Conservation (phyloP, 2,329 filamentous ascomycete species). For the Pyrenophora seminiperda region DNA sequence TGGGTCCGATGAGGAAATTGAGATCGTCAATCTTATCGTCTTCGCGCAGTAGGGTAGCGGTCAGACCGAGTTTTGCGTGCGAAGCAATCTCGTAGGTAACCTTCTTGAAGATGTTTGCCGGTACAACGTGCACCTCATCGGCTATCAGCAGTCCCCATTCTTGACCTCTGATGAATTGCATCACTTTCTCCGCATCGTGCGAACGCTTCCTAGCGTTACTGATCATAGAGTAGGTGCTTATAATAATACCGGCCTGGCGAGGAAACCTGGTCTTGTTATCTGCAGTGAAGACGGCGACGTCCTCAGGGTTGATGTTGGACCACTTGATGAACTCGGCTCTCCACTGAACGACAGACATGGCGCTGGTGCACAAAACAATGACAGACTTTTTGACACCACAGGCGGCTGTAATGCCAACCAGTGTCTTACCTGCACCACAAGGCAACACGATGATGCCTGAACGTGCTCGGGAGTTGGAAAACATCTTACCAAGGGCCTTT, state of each 20-base stretch:
- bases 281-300: conserved; percentile 93
- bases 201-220: conserved; percentile 85
- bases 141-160: conserved; percentile 98
- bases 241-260: conserved; percentile 91
- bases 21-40: conserved; percentile 98
- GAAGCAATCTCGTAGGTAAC: conserved; percentile 93
- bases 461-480: conserved; percentile 95
- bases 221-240: conserved; percentile 99
- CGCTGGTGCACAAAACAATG: conserved; percentile 93
- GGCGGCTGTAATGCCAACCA: conserved; percentile 97
- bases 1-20: conserved; percentile 96
- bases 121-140: conserved; percentile 97
- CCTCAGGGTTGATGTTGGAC: conserved; percentile 96
- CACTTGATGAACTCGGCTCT: conserved; percentile 95
- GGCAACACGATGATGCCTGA: conserved; percentile 97
- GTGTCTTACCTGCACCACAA: conserved; percentile 93
- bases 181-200: conserved; percentile 94
- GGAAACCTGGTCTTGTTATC: conserved; percentile 87
- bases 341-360: conserved; percentile 98
- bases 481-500: conserved; percentile 98
- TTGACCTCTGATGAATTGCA: conserved; percentile 85
- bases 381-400: conserved; percentile 97
- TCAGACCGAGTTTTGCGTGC: conserved; percentile 92
- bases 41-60: conserved; percentile 90
- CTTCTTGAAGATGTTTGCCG: conserved; percentile 92